phyloP scores from a whole-genome alignment of 2,329 filamentous ascomycete genomes.

The Colletotrichum costaricense region DNA sequence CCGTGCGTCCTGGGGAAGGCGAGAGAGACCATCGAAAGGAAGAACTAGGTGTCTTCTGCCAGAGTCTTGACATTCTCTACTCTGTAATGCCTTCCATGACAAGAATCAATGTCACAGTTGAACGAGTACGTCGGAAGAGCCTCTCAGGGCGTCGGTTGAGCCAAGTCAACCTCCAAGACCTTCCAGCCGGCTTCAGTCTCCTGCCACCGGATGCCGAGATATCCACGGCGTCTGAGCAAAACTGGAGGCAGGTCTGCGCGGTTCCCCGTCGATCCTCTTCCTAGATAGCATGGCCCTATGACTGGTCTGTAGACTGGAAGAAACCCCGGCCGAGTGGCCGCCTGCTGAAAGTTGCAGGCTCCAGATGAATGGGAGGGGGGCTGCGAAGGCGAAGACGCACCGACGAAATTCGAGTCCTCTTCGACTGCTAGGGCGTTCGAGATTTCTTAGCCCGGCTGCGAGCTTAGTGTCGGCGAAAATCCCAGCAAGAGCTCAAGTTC shows the following conservation, averaged over 20 bases:
- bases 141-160: conserved; percentile 38
- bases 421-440: conserved; percentile 36
- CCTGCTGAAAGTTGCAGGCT: conserved; percentile 27
- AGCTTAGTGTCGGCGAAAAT: not conserved
- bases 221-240: conserved; percentile 38
- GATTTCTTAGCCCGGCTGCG: conserved; percentile 2
- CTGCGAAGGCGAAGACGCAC: conserved; percentile 36
- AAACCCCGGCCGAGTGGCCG: not conserved
- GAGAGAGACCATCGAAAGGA: not conserved
- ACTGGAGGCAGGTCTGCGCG: not conserved
- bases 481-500: conserved; percentile 10
- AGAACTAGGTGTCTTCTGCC: conserved; percentile 37
- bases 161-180: conserved; percentile 39
- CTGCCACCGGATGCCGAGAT: conserved; percentile 39
- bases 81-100: conserved; percentile 39
- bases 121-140: conserved; percentile 41
- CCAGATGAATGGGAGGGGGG: not conserved
- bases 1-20: conserved; percentile 36
- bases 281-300: not conserved
- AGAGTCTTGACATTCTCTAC: conserved; percentile 38
- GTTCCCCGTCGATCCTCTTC: not conserved
- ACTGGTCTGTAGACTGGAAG: not conserved
- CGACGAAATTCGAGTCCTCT: conserved; percentile 29
- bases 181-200: conserved; percentile 34
- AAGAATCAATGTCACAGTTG: conserved; percentile 41